Conservation (phyloP, 352 stramenopile genomes). For the Achlya hypogyna region DNA sequence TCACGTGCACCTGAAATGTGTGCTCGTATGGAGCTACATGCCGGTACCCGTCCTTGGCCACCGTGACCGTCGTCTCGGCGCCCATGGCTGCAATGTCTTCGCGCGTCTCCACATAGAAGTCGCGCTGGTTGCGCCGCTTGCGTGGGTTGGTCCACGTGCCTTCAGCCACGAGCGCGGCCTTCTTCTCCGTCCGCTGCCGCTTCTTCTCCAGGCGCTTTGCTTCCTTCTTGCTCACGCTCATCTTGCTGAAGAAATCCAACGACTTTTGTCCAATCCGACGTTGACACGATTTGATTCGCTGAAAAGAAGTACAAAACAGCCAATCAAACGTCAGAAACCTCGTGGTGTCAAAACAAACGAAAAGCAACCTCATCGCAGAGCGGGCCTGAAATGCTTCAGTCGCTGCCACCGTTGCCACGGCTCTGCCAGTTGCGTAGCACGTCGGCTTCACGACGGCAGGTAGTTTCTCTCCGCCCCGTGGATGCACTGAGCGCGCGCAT, state of each 20-base stretch:
- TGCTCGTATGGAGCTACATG: conserved; percentile 57
- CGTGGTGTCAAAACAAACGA: no score
- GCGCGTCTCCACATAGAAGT: conserved; percentile 20
- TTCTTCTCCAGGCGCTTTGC: conserved; percentile 32
- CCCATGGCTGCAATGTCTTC: conserved; percentile 25
- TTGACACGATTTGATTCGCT: not conserved
- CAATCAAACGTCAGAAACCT: no score
- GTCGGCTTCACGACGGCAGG: no score
- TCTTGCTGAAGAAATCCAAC: not conserved
- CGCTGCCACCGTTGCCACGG: no score
- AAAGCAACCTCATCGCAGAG: no score
- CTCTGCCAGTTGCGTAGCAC: no score
- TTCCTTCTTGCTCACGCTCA: conserved; percentile 15
- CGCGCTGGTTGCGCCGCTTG: conserved; percentile 38
- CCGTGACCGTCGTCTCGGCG: conserved; percentile 21
- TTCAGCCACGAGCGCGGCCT: conserved; percentile 23
- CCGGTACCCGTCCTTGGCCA: conserved; percentile 16
- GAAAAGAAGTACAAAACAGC: not conserved
- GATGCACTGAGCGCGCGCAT: no score
- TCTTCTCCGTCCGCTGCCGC: conserved; percentile 35
- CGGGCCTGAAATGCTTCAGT: no score
- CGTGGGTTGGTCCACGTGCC: conserved; percentile 21
- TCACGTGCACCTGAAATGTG: conserved; percentile 69
- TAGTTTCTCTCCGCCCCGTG: no score
- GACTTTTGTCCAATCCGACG: not conserved